Base-by-base conservation (phyloP, 305 asterid genomes). In the Fraxinus platypoda region DNA sequence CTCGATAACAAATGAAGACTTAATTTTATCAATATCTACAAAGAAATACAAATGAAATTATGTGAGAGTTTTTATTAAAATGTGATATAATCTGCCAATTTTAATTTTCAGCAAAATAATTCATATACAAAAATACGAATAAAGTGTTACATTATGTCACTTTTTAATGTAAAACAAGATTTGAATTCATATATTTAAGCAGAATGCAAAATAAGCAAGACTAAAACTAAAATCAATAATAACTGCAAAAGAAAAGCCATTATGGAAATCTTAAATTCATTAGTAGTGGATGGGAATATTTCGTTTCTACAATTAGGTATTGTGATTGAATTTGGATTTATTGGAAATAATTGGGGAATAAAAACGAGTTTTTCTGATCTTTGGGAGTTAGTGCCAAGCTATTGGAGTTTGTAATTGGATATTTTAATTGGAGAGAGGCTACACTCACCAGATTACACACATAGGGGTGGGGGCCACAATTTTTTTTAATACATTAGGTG, bases 231-330 rank as follows among this genome's bases (percentile, higher is more conserved):
- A 37, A 37, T 37, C 43, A 37, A 37, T 37, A 37, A 37, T 37
- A 37, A 37, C 43, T 37, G 12, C 43, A 37, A 37, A 37, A 37
- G 43, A 37, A 37, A 37, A 37, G 43, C 43, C 43, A 37, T 37
- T 7, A 8, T 37, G 43, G 43, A 25, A 74, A 91, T 91, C 94
- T 91, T 91, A 76, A 89, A 88, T 79, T 91, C 94, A 81, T 87
- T 57, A 84, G 93, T 11, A 43, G 54, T 43, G 17, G 54, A 43
- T 43, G 54, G 3, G n/a, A 43, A 12, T 43, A 43, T 43, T 9
- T 43, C 54, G n/a, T 13, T 43, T 12, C 4, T 43, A 2, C 54
- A 43, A 43, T 11, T 38, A 12, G 17, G 54, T 43, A 12, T 12
- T 43, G 54, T 12, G n/a, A 43, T 43, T 43, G 52, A 12, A 43